Conservation (phyloP, 805 yeast species). For the Yamadazyma insecticola region DNA sequence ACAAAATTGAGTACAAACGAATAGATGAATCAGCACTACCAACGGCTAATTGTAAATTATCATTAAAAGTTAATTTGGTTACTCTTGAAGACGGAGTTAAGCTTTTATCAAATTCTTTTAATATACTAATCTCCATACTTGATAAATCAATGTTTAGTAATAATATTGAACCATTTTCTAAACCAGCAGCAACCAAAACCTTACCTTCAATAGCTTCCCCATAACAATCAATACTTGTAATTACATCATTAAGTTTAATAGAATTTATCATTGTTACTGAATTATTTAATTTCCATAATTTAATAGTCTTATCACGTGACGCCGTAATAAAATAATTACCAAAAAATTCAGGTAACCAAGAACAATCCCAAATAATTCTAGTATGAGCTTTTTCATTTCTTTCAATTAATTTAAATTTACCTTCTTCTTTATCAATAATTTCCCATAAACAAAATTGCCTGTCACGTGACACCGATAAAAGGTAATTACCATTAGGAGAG, state of each 20-base stretch:
- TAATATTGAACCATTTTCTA: conserved; percentile 60
- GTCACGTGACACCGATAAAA: conserved; percentile 84
- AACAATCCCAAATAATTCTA: conserved; percentile 93
- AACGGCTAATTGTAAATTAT: conserved; percentile 44
- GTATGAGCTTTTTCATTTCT: conserved; percentile 73
- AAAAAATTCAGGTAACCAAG: conserved; percentile 61
- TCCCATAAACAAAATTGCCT: conserved; percentile 79
- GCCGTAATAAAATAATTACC: conserved; percentile 65
- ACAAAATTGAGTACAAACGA: conserved; percentile 40
- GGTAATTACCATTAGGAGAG: conserved; percentile 58
- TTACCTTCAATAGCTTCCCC: conserved; percentile 12
- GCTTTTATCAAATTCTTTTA: too few relatives aligned
- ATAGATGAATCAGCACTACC: conserved; percentile 66
- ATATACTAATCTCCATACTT: too few relatives aligned
- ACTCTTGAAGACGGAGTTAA: conserved; percentile 32
- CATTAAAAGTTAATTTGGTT: conserved; percentile 57
- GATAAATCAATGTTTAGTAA: conserved; percentile 39
- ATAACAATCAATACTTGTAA: conserved; percentile 63
- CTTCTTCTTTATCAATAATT: conserved; percentile 25
- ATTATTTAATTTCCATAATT: conserved; percentile 58
- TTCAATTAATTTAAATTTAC: conserved; percentile 36
- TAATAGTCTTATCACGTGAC: conserved; percentile 78
- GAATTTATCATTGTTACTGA: conserved; percentile 31
- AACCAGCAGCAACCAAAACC: conserved; percentile 55
- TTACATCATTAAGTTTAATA: conserved; percentile 49